Percentiles rank a stretch among this genome's conserved stretches.
These are phyloP conservation scores for Kluyveromyces nonfermentans DNA, from an alignment of 805 yeast genomes.

Conservation along the genomic window DNA sequence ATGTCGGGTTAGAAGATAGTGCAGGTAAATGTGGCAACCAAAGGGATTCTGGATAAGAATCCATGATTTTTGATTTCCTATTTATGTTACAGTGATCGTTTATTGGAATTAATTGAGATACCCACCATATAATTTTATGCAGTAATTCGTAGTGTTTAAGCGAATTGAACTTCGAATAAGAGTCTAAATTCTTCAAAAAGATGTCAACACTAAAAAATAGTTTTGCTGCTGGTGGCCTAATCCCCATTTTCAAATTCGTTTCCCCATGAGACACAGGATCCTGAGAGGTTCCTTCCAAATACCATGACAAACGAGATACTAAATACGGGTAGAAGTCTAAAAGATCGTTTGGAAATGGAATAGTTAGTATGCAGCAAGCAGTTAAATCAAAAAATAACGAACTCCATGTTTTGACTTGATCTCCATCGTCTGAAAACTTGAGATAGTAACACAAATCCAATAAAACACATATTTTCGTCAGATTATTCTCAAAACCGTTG, in stretches of 20 bases:
- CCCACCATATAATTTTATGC: slow-evolving; percentile 2
- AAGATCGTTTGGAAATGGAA: slow-evolving; percentile 20
- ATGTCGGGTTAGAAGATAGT: background rate
- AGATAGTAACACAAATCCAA: slow-evolving; percentile 21
- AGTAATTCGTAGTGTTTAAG: slow-evolving; percentile 16
- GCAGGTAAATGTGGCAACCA: slow-evolving; percentile 1
- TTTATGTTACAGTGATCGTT: slow-evolving; percentile 3
- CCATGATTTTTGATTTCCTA: background rate
- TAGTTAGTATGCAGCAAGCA: slow-evolving; percentile 11
- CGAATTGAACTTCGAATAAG: slow-evolving; percentile 18
- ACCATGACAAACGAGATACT: slow-evolving; percentile 25
- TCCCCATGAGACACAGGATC: slow-evolving; percentile 12
- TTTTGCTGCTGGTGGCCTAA: slow-evolving; percentile 23
- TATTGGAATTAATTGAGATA: slow-evolving; percentile 2
- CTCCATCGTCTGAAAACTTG: slow-evolving; percentile 11
- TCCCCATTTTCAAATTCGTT: slow-evolving; percentile 21
- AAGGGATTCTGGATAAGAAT: background rate
- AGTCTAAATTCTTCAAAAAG: slow-evolving; percentile 11
- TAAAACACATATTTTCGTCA: slow-evolving; percentile 8
- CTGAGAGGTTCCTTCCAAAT: slow-evolving; percentile 13
- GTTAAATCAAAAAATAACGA: slow-evolving; percentile 18
- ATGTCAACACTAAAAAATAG: slow-evolving; percentile 26
- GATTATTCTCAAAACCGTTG: slow-evolving; percentile 2
- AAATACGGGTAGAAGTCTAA: slow-evolving; percentile 24
- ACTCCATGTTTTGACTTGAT: slow-evolving; percentile 14